phyloP scores from a whole-genome alignment of 148 eudicot genomes.

The Agrostemma githago region DNA sequence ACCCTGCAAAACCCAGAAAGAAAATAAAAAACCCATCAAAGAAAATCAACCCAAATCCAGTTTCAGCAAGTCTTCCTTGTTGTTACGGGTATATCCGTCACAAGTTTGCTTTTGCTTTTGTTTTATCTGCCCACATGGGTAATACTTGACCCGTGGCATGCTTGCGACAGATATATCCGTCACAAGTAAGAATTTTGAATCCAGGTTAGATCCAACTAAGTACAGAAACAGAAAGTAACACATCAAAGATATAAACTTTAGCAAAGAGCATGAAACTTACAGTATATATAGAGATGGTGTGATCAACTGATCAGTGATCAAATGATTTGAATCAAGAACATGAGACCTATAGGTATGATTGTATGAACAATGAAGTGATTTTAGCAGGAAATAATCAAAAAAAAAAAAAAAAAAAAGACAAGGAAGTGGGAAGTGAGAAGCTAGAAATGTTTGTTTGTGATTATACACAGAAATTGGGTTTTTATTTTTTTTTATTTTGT shows the following conservation, averaged over 20 bases:
- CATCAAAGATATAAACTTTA: not conserved
- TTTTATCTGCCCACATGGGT: too few relatives aligned
- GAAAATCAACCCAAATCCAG: too few relatives aligned
- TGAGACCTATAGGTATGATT: not conserved
- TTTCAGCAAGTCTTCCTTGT: too few relatives aligned
- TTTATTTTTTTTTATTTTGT: too few relatives aligned
- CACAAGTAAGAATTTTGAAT: too few relatives aligned
- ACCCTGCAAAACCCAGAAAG: constrained; percentile 15
- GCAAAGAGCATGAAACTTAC: not conserved
- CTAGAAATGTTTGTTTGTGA: not conserved
- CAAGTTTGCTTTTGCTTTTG: too few relatives aligned
- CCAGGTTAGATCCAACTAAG: constrained; percentile 15
- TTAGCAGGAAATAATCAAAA: not conserved
- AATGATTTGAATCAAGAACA: not conserved
- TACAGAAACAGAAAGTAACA: not conserved
- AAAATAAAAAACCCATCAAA: constrained; percentile 9
- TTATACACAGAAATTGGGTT: not conserved
- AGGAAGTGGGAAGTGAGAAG: not conserved
- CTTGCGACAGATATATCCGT: too few relatives aligned
- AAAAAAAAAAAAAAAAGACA: too few relatives aligned
- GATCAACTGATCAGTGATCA: not conserved
- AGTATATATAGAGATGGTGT: not conserved
- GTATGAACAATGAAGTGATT: not conserved
- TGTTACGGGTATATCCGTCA: too few relatives aligned
- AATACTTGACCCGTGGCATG: too few relatives aligned